Evolutionary conservation across 495 filamentous ascomycete genomes (phyloP).

Genomic region (Polyplosphaeria fusca): DNA sequence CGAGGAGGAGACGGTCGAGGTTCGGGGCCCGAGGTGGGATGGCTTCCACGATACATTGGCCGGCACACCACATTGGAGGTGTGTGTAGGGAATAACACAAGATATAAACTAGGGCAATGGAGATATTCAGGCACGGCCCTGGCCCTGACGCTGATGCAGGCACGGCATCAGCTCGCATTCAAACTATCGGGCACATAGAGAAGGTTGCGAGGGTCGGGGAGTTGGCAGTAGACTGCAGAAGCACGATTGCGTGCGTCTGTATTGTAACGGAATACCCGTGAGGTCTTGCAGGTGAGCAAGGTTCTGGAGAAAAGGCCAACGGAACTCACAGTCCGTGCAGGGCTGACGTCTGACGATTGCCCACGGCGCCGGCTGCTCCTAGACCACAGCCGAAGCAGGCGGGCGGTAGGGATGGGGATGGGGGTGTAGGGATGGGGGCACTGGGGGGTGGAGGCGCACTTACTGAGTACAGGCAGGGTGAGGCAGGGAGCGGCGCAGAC

Average conservation of each 20-base stretch:
- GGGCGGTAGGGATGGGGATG: constrained; percentile 10
- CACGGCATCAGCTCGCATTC: constrained; percentile 30
- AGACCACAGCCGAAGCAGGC: constrained; percentile 25
- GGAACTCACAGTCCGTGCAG: constrained; percentile 34
- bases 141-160: constrained; percentile 30
- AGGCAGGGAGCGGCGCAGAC: background rate
- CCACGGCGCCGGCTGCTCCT: constrained; percentile 19
- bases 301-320: constrained; percentile 30
- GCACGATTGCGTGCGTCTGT: constrained; percentile 35
- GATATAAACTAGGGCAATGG: constrained; percentile 34
- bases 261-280: constrained; percentile 32
- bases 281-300: constrained; percentile 33
- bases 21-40: constrained; percentile 26
- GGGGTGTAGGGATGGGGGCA: background rate
- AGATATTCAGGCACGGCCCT: constrained; percentile 28
- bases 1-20: constrained; percentile 16
- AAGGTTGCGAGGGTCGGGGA: constrained; percentile 14
- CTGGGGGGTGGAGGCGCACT: too few relatives aligned
- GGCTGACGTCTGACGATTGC: constrained; percentile 32
- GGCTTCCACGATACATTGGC: constrained; percentile 34
- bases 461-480: background rate
- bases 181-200: constrained; percentile 33
- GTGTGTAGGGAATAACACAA: constrained; percentile 28
- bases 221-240: constrained; percentile 27
- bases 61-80: constrained; percentile 30